Evolutionary conservation across 1,284 basidiomycete genomes (phyloP), one percentile per base, ranked within the genome.

Genomic region (Boletus sp.): DNA sequence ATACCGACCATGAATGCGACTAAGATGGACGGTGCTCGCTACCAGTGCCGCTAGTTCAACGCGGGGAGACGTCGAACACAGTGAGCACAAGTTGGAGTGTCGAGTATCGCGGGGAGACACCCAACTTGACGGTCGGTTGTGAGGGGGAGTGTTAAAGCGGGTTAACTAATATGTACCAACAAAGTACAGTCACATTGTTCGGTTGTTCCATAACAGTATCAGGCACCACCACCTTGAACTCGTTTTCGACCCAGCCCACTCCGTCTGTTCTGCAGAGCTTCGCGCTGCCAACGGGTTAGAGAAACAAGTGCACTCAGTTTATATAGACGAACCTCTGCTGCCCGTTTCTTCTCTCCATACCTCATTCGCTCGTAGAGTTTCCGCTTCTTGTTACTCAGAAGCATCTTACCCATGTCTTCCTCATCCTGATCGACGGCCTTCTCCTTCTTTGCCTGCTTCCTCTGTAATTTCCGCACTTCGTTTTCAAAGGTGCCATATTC

Each of bases 351-450:
- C 66, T 94, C 81, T 53, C 86, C 84, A 69, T 91, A 84, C 72
- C 93, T 91, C 82, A 98, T 89, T 73, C 91, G 90, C 69, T 95
- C 92, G 72, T 96, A 98, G 60, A 99, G 70, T 72, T 96, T 97
- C 61, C 86, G 81, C 72, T 97, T 90, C 73, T 91, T 94, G 73
- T 94, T 96, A 72, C 91, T 95, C 84, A 99, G 87, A 82, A 99
- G 82, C 83, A 96, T 96, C 78, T 95, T 96, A 69, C 93, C 90
- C 87, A 97, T 91, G 62, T 95, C 88, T 65, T 86, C 77, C 66
- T 96, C 93, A 13, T 70, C 74, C 25, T 73, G 69, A 53, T 58
- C 55, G 34, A 59, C 51, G 23, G 46, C 43, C 37, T 38, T 56
- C 39, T 62, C 62, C 47, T 65, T 67, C 59, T 72, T 68, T 51